A percentile compares a stretch with the other conserved stretches of the same genome.
Conservation (phyloP, 768 basidiomycete species). For the Psilocybe azurescens region DNA sequence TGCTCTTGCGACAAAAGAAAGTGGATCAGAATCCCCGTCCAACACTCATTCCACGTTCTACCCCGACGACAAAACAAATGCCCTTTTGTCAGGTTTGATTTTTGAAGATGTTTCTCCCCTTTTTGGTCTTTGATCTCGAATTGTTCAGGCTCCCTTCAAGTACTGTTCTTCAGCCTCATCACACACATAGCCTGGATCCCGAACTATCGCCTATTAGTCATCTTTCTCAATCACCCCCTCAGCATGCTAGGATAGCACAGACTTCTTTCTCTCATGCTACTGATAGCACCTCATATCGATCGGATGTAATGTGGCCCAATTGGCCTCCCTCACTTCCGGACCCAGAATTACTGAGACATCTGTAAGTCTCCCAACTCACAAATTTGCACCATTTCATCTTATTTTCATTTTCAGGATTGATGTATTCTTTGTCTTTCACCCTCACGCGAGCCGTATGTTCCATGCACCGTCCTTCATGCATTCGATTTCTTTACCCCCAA, state of each 20-base stretch:
- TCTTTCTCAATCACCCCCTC: conserved; percentile 31
- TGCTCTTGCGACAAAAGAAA: conserved; percentile 62
- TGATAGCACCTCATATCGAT: conserved; percentile 26
- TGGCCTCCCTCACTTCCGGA: conserved; percentile 71
- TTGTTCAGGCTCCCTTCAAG: conserved; percentile 11
- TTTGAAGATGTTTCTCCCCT: neutral
- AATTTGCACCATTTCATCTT: neutral
- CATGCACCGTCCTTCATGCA: conserved; percentile 70
- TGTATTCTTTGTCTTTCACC: conserved; percentile 80
- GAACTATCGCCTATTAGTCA: conserved; percentile 23
- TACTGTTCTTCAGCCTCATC: conserved; percentile 2
- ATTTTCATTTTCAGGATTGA: conserved; percentile 55
- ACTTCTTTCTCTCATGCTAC: conserved; percentile 17
- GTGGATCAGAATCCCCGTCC: conserved; percentile 17
- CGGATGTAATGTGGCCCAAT: conserved; percentile 53
- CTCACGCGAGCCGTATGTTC: conserved; percentile 73
- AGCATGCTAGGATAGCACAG: conserved; percentile 21
- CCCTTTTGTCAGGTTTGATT: conserved; percentile 6
- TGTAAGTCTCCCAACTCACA: conserved; percentile 47
- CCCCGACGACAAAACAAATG: conserved; percentile 6
- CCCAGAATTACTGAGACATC: conserved; percentile 65
- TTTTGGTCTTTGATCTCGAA: neutral
- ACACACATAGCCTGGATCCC: conserved; percentile 8
- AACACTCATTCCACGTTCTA: conserved; percentile 8
- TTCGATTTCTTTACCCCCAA: conserved; percentile 65